Evolutionary conservation across 78 protist species (phyloP).

Genomic region (Cavenderia fasciculata): DNA sequence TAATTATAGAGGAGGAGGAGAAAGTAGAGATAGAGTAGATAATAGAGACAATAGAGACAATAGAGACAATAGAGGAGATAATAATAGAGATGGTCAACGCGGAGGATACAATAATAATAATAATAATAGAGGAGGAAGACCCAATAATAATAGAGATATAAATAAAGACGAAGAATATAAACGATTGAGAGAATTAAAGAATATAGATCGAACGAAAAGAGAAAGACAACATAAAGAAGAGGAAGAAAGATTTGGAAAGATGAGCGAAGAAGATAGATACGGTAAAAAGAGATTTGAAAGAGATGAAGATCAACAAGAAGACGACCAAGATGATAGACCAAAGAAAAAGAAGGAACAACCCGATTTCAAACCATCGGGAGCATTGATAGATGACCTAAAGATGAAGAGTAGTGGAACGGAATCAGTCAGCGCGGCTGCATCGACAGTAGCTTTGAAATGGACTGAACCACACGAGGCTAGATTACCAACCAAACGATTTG

Average conservation of each 20-base stretch:
- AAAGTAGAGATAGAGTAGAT: neutral
- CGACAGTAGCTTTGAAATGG: slow-evolving; percentile 72
- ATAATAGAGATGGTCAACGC: neutral
- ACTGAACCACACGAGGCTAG: slow-evolving; percentile 85
- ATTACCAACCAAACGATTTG: slow-evolving; percentile 81
- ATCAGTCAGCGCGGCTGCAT: neutral
- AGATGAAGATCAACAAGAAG: slow-evolving; percentile 16
- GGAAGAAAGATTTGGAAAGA: neutral
- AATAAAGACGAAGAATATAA: slow-evolving; percentile 39
- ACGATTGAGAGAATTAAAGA: slow-evolving; percentile 37
- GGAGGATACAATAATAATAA: neutral
- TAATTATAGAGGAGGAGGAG: neutral
- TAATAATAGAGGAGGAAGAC: neutral
- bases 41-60: neutral
- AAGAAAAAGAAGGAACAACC: slow-evolving; percentile 70
- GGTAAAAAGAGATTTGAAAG: neutral
- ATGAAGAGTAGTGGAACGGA: neutral
- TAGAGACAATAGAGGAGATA: neutral
- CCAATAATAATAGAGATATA: neutral
- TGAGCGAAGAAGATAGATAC: neutral
- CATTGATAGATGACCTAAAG: neutral
- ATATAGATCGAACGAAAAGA: neutral
- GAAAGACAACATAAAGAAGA: neutral
- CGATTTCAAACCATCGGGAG: slow-evolving; percentile 82
- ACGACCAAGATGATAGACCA: slow-evolving; percentile 8